Conservation (phyloP, 1,284 basidiomycete genomes). For the Puccinia coronata region DNA sequence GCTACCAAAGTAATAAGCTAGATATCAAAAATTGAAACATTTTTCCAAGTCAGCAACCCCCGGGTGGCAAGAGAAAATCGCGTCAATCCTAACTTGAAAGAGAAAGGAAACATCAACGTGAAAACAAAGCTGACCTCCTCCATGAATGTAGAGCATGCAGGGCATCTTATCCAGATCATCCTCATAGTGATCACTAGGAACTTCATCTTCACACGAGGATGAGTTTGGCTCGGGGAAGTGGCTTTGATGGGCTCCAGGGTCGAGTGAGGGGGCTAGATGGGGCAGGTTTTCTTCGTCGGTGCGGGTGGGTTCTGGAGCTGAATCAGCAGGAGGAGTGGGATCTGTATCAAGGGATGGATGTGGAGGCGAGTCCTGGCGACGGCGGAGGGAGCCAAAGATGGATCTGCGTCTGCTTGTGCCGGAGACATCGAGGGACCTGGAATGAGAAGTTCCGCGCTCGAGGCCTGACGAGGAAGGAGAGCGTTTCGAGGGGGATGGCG, state of each 20-base stretch:
- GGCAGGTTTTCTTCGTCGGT: conserved; percentile 8
- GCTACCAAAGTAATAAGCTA: conserved; percentile 62
- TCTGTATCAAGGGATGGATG: neutral
- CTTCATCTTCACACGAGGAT: conserved; percentile 3
- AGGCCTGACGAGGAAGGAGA: neutral
- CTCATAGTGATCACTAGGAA: conserved; percentile 28
- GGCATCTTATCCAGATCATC: conserved; percentile 48
- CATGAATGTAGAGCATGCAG: conserved; percentile 50
- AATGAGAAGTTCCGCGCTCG: neutral
- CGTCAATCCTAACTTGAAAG: too few relatives aligned
- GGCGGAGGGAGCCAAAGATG: conserved; percentile 20
- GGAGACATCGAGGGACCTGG: conserved; percentile 51
- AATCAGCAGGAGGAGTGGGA: neutral
- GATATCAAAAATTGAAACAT: neutral
- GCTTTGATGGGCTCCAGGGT: neutral
- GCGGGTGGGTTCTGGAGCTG: neutral
- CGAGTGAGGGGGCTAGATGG: neutral
- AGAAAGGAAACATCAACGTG: neutral
- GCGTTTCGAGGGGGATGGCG: neutral
- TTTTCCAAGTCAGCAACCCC: neutral
- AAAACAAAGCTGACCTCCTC: conserved; percentile 36
- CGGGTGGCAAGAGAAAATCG: neutral
- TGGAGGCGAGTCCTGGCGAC: neutral
- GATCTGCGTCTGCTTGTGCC: neutral
- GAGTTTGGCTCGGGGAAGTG: neutral